A percentile compares a stretch with the other conserved stretches of the same genome.
Conservation (phyloP, 805 yeast genomes). For the Candida jianshihensis region DNA sequence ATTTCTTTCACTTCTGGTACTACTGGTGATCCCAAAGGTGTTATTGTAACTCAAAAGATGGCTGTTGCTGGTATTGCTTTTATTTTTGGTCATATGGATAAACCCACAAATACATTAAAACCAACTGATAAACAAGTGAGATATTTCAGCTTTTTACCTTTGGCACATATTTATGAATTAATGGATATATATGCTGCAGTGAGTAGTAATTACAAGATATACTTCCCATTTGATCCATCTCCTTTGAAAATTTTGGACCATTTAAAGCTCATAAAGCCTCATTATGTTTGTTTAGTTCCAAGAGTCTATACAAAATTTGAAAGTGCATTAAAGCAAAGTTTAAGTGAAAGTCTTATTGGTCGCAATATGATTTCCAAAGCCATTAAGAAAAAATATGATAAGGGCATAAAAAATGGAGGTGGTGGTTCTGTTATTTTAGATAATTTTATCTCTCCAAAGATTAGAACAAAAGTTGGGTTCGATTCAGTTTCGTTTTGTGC, state of each 20-base stretch:
- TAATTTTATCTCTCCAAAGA: constrained; percentile 21
- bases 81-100: constrained; percentile 3
- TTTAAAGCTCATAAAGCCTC: constrained; percentile 39
- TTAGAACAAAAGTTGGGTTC: constrained; percentile 30
- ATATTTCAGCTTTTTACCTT: constrained; percentile 40
- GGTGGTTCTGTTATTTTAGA: constrained; percentile 24
- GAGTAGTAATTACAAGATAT: constrained; percentile 31
- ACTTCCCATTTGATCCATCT: constrained; percentile 38
- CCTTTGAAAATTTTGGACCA: constrained; percentile 44
- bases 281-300: constrained; percentile 42
- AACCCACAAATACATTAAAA: constrained; percentile 19
- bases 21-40: constrained; percentile 60
- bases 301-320: constrained; percentile 48
- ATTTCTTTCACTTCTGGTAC: constrained; percentile 59
- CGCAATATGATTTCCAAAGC: constrained; percentile 4
- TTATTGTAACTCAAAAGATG: constrained; percentile 37
- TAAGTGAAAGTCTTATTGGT: constrained; percentile 14
- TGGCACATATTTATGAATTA: constrained; percentile 53
- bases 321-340: constrained; percentile 37
- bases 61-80: constrained; percentile 32
- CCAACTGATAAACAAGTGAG: constrained; percentile 20
- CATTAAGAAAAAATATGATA: constrained; percentile 4
- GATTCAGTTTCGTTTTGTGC: constrained; percentile 25
- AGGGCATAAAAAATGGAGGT: constrained; percentile 5
- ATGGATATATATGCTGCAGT: constrained; percentile 34